phyloP scores from a whole-genome alignment of 2,329 filamentous ascomycete genomes.

The Verticillium nubilum region DNA sequence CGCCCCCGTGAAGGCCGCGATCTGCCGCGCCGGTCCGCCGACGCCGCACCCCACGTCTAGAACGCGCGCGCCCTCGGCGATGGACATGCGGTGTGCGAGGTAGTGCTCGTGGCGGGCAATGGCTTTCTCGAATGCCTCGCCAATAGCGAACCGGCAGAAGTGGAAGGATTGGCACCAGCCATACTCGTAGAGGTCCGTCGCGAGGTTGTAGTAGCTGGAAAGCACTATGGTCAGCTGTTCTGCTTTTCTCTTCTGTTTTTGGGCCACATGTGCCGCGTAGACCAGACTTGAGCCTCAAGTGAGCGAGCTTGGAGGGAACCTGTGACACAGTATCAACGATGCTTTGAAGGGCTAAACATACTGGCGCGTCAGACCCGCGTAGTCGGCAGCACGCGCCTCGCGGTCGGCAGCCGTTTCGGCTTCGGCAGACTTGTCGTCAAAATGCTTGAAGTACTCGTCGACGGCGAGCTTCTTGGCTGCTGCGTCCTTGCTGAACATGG shows the following conservation, averaged over 20 bases:
- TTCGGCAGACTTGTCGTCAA: slow-evolving; percentile 75
- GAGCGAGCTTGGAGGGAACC: too few species aligned
- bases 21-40: slow-evolving; percentile 90
- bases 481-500: slow-evolving; percentile 78
- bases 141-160: slow-evolving; percentile 87
- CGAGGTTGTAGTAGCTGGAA: slow-evolving; percentile 88
- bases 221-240: too few species aligned
- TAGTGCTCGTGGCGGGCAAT: slow-evolving; percentile 98
- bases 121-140: slow-evolving; percentile 83
- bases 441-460: slow-evolving; percentile 95
- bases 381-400: slow-evolving; percentile 77
- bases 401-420: slow-evolving; percentile 80
- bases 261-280: too few species aligned
- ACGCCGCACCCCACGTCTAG: slow-evolving; percentile 97
- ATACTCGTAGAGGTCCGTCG: slow-evolving; percentile 95
- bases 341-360: too few species aligned
- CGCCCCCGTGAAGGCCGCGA: slow-evolving; percentile 88
- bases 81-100: slow-evolving; percentile 81
- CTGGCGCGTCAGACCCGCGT: slow-evolving; percentile 90
- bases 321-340: too few species aligned
- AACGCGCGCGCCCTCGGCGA: slow-evolving; percentile 82
- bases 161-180: slow-evolving; percentile 97
- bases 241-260: too few species aligned
- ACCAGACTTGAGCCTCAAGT: background rate
- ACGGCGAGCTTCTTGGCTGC: slow-evolving; percentile 73